Evolutionary conservation across 768 basidiomycete genomes (phyloP).

Genomic region (Boletus insuetus): DNA sequence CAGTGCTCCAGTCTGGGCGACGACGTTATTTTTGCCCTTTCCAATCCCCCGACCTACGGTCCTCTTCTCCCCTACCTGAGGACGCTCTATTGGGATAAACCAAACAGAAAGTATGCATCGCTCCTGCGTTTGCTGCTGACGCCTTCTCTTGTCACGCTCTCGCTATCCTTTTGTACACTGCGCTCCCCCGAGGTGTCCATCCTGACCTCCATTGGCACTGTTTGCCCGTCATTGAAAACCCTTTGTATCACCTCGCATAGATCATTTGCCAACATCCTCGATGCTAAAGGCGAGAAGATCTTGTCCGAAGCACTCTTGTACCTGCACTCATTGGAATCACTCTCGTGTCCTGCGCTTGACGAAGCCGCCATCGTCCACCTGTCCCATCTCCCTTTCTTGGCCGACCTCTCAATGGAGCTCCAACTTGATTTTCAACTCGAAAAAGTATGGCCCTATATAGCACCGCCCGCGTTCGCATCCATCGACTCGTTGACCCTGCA

Average conservation of each 20-base stretch:
- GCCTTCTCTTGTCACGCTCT: conserved; percentile 18
- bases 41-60: conserved; percentile 17
- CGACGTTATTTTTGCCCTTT: conserved; percentile 26
- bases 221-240: conserved; percentile 19
- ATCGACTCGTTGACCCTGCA: conserved; percentile 10
- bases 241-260: conserved; percentile 6
- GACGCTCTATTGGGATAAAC: conserved; percentile 19
- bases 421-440: conserved; percentile 12
- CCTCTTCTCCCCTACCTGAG: conserved; percentile 24
- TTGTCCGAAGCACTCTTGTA: conserved; percentile 21
- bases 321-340: conserved; percentile 14
- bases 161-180: conserved; percentile 6
- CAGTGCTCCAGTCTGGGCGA: conserved; percentile 9
- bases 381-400: conserved; percentile 18
- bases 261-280: neutral
- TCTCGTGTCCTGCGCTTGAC: conserved; percentile 19
- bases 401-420: conserved; percentile 15
- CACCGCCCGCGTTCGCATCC: conserved; percentile 15
- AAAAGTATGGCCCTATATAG: conserved; percentile 9
- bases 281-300: conserved; percentile 16
- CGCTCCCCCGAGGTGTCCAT: conserved; percentile 19
- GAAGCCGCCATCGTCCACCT: conserved; percentile 23
- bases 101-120: conserved; percentile 12
- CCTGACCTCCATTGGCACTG: conserved; percentile 16
- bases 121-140: conserved; percentile 22